Evolutionary conservation across 2,329 filamentous ascomycete species (phyloP).

Genomic region (Microthyrium microscopicum): DNA sequence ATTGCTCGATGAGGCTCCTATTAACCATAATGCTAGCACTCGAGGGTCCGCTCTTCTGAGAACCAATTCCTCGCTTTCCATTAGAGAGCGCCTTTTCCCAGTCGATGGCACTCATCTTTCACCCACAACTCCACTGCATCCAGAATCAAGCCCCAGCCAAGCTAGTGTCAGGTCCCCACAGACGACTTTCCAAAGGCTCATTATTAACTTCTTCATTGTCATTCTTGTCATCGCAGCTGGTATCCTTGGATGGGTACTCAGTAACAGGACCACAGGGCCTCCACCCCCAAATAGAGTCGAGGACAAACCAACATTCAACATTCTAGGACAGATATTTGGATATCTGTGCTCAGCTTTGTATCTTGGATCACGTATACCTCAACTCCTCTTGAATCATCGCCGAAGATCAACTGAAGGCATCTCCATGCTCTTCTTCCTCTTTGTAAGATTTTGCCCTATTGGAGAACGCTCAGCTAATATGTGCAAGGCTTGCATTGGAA

Average conservation of each 20-base stretch:
- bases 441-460: conserved; percentile 28
- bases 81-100: conserved; percentile 34
- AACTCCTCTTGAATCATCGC: conserved; percentile 80
- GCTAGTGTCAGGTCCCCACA: conserved; percentile 13
- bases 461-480: conserved; percentile 1
- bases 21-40: conserved; percentile 9
- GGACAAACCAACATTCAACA: conserved; percentile 47
- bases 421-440: conserved; percentile 87
- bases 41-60: background rate
- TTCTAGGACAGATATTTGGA: conserved; percentile 77
- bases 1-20: conserved; percentile 17
- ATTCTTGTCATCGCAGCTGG: conserved; percentile 67
- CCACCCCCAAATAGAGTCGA: conserved; percentile 26
- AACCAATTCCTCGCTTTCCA: conserved; percentile 22
- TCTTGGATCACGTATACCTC: conserved; percentile 74
- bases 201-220: conserved; percentile 63
- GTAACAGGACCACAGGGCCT: conserved; percentile 33
- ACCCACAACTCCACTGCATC: conserved; percentile 64
- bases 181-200: too few relatives aligned
- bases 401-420: conserved; percentile 89
- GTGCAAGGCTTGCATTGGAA: conserved; percentile 64
- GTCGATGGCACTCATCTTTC: conserved; percentile 55
- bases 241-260: conserved; percentile 71
- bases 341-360: conserved; percentile 85
- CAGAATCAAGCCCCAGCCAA: conserved; percentile 21